These are phyloP conservation scores for Corrigiola litoralis DNA, from an alignment of 179 eudicot species.

Conservation along the genomic window DNA sequence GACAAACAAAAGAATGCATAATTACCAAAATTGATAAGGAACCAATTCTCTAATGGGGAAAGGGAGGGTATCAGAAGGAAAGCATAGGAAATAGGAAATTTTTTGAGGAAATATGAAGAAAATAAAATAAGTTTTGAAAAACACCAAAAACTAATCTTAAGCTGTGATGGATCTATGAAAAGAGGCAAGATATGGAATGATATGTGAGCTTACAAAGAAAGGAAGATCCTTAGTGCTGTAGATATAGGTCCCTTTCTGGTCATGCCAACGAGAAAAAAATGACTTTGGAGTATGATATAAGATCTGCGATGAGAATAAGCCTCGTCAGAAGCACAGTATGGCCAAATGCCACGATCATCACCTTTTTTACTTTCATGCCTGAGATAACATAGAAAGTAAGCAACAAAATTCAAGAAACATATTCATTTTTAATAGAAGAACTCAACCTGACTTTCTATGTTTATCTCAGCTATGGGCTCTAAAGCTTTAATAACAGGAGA, in stretches of 20 bases:
- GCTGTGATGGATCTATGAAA: neutral
- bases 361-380: neutral
- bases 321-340: conserved; percentile 8
- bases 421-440: conserved; percentile 7
- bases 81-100: too few relatives aligned
- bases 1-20: too few relatives aligned
- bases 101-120: neutral
- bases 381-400: neutral
- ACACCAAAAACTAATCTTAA: neutral
- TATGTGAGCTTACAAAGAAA: conserved; percentile 71
- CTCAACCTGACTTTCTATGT: conserved; percentile 87
- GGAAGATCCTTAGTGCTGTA: conserved; percentile 88
- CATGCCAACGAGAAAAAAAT: conserved; percentile 77
- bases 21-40: too few relatives aligned
- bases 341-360: conserved; percentile 7
- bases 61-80: too few relatives aligned
- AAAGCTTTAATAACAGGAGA: conserved; percentile 72
- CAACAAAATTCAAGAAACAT: neutral
- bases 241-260: conserved; percentile 50
- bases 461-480: conserved; percentile 73
- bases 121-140: neutral
- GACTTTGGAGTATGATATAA: conserved; percentile 94
- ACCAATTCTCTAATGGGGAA: too few relatives aligned
- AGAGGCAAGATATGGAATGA: conserved; percentile 6
- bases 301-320: conserved; percentile 53